These are phyloP conservation scores for Biscogniauxia marginata DNA, from an alignment of 2,329 filamentous ascomycete species.

Conservation along the genomic window DNA sequence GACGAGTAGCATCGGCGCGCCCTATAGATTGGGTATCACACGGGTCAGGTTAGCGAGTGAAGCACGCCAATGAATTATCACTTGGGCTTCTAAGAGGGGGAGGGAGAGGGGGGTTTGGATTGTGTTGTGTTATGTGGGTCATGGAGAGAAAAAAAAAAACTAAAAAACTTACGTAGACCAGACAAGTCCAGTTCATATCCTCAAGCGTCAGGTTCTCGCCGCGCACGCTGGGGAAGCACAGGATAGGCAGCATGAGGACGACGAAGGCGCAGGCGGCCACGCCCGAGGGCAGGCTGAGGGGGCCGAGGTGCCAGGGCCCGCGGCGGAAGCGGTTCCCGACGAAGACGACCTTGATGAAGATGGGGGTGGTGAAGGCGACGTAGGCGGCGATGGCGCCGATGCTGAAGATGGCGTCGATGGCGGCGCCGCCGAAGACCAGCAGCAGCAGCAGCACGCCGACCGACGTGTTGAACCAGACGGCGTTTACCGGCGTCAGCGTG, in stretches of 20 bases:
- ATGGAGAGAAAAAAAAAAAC: no score
- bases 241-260: conserved; percentile 64
- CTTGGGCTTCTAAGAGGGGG: no score
- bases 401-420: conserved; percentile 67
- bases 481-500: conserved; percentile 68
- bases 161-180: conserved; percentile 47
- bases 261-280: conserved; percentile 58
- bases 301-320: conserved; percentile 68
- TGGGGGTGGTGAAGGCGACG: conserved; percentile 57
- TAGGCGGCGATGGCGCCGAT: conserved; percentile 70
- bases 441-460: conserved; percentile 61
- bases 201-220: conserved; percentile 50
- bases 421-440: conserved; percentile 62
- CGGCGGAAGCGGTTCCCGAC: conserved; percentile 63
- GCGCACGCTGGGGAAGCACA: conserved; percentile 61
- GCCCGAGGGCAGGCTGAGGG: conserved; percentile 57
- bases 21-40: conserved; percentile 38
- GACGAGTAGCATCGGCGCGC: conserved; percentile 59
- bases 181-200: conserved; percentile 67
- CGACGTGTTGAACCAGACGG: conserved; percentile 63
- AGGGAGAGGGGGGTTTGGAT: no score
- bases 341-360: conserved; percentile 57
- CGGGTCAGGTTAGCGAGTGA: no score
- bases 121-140: no score
- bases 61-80: neutral